Base-by-base conservation (phyloP, 2,329 filamentous ascomycete genomes). In the Sclerotinia trifoliorum region DNA sequence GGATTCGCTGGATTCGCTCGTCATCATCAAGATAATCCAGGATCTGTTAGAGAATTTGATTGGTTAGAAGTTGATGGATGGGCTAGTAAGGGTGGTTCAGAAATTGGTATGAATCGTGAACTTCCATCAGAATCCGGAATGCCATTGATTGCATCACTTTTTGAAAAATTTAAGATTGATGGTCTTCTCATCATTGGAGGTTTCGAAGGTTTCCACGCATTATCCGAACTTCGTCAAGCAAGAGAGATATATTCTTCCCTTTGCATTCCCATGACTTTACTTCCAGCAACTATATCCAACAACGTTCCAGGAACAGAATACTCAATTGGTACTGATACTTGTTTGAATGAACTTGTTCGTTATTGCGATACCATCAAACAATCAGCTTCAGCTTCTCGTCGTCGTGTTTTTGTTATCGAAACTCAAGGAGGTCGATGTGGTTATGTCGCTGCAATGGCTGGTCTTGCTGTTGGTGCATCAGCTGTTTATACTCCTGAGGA, bases 321-420 rank as follows among this genome's bases (percentile, higher is more conserved):
- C 82, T 97, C 93, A 1, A 87, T 99, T 57, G 95, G 95, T 55
- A 97, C 93, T 44, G 95, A 99, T 77, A 99, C 95, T 1, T 98
- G 95, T 77, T 83, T 99, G 71, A 99, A 99, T 81, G 93, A 96
- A 67, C 85, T 99, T 51, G 93, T 97, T 71, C 87, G 90, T 74
- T 99, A 97, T 81, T 97, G 94, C 78, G 95, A 99, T 83, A 94
- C 94, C 76, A 97, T 98, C 80, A 93, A 96, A 80, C 95, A 98
- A 79, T 97, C 94, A 2, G 95, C 95, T 0, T 97, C 94, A 1
- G 94, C 95, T 1, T 96, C 93, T 1, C 90, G 95, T 69, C 90
- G 95, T 56, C 89, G 95, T 70, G 94, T 98, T 66, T 99, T 99
- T 80, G 94, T 99, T 65, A 94, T 99, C 66, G 95, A 99, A 81